Base-by-base conservation (phyloP, 2,329 filamentous ascomycete genomes). In the Apiospora hydei region DNA sequence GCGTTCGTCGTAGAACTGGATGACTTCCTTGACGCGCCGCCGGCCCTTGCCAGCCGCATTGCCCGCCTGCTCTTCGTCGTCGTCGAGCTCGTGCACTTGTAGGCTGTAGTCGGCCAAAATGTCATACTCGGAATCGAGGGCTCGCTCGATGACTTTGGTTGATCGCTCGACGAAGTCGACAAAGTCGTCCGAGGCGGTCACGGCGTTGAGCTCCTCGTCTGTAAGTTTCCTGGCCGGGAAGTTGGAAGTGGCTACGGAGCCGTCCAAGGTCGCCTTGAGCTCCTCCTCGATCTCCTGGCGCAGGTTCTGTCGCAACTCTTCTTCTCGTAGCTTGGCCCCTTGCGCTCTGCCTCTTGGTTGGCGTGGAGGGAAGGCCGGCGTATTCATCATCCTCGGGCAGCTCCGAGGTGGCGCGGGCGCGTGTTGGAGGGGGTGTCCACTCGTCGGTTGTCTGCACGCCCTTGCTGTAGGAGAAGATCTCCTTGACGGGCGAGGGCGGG, bases 381-480 rank as follows among this genome's bases (percentile, higher is more conserved):
- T 84, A 80, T 51, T 90, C 89, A 30, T 93, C 92, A 43, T 87
- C 86, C 43, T 87, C 86, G 21, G 91, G 91, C 34, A 89, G 87
- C 43, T 89, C 89, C 11, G 90, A 88, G 67, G 87, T 85, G 4
- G 86, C 87, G 69, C 87, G 86, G 0, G 87, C 83, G 44, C 87
- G 85, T 46, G 87, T 84, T 41, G 88, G 84, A 71, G 86, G 84
- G 6, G 86, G 85, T 24, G 87, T 85, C 90, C 93, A 93, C 74
- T 92, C 90, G 78, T 94, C 93, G 30, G 92, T 90, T 21, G 96
- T 98, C 83, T 99, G 97, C 30, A 98, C 95, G 71, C 92, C 95
- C 85, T 98, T 98, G 87, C 94, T 98, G 86, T 99, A 99, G 70
- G 95, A 97, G 79, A 97, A 95, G 73, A 97, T 87, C 82, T 99